A percentile compares a stretch with the other conserved stretches of the same genome.
Conservation (phyloP, 495 filamentous ascomycete genomes). For the Talaromyces adpressus region DNA sequence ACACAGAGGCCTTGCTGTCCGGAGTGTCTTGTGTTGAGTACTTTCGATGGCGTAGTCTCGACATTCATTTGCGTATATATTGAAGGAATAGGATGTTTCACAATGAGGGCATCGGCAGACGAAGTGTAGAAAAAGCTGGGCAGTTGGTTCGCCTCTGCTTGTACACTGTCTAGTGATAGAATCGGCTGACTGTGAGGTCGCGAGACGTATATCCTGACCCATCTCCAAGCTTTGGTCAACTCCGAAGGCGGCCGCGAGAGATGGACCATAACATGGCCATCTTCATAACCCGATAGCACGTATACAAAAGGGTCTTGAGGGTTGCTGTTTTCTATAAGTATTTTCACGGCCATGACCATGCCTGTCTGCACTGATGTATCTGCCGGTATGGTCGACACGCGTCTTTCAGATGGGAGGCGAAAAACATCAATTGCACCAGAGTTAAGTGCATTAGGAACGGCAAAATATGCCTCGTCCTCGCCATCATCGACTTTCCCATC, state of each 20-base stretch:
- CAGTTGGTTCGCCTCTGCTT: slow-evolving; percentile 16
- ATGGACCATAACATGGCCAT: slow-evolving; percentile 63
- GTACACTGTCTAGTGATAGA: slow-evolving; percentile 64
- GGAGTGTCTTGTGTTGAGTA: slow-evolving; percentile 71
- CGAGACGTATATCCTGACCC: slow-evolving; percentile 58
- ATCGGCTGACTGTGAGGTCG: slow-evolving; percentile 77
- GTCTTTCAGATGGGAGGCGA: slow-evolving; percentile 65
- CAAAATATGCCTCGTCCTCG: slow-evolving; percentile 42
- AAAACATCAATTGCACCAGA: slow-evolving; percentile 83
- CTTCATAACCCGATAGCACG: slow-evolving; percentile 78
- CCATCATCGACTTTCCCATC: not conserved
- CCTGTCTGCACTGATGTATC: slow-evolving; percentile 55
- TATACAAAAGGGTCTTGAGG: slow-evolving; percentile 24
- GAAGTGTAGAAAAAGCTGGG: slow-evolving; percentile 66
- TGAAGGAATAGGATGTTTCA: slow-evolving; percentile 53
- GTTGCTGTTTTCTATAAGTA: slow-evolving; percentile 37
- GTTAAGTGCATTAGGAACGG: slow-evolving; percentile 68
- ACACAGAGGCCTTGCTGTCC: slow-evolving; percentile 78
- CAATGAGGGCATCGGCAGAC: slow-evolving; percentile 66
- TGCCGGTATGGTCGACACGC: slow-evolving; percentile 59
- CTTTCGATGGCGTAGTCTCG: slow-evolving; percentile 43
- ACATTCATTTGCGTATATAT: slow-evolving; percentile 8
- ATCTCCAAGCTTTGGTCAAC: slow-evolving; percentile 29
- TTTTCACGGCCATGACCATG: slow-evolving; percentile 82
- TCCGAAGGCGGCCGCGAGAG: slow-evolving; percentile 22